Percentiles rank a stretch among this genome's conserved stretches.
These are phyloP conservation scores for Aristolochia californica DNA, from an alignment of 164 flowering plant genomes.

Conservation along the genomic window DNA sequence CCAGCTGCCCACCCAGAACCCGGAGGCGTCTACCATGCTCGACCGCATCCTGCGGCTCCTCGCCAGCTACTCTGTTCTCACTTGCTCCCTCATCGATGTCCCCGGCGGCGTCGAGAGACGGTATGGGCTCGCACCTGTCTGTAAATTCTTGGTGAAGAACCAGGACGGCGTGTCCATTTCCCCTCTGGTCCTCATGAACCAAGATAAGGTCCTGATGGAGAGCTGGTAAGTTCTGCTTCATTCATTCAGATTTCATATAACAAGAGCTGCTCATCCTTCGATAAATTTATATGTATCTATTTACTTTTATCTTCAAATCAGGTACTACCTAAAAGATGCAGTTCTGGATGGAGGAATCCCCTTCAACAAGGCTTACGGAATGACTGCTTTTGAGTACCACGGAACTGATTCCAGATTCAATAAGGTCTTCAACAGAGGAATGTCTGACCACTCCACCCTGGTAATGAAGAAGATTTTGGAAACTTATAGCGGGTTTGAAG, in stretches of 20 bases:
- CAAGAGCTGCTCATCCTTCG: background rate
- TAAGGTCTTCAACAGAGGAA: conserved; percentile 12
- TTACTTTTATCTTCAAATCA: background rate
- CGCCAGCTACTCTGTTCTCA: conserved; percentile 55
- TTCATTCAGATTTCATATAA: background rate
- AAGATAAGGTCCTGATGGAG: conserved; percentile 84
- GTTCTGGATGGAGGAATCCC: conserved; percentile 33
- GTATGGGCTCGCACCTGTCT: conserved; percentile 68
- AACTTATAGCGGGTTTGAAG: conserved; percentile 23
- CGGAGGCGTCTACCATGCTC: conserved; percentile 54
- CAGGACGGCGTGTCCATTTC: conserved; percentile 61
- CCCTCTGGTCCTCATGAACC: conserved; percentile 64
- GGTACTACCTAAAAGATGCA: conserved; percentile 27
- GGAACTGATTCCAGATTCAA: conserved; percentile 13
- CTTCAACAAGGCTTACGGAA: conserved; percentile 27
- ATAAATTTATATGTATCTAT: no score
- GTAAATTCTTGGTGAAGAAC: conserved; percentile 61
- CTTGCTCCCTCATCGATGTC: conserved; percentile 23
- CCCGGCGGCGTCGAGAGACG: conserved; percentile 45
- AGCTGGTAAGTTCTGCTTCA: conserved; percentile 49
- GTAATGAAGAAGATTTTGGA: conserved; percentile 17
- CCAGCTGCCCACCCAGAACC: conserved; percentile 51
- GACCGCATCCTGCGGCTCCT: conserved; percentile 71
- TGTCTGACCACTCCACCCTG: conserved; percentile 9
- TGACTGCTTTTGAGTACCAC: conserved; percentile 11